Base-by-base conservation (phyloP, 805 yeast species). In the Yamadazyma sp. region DNA sequence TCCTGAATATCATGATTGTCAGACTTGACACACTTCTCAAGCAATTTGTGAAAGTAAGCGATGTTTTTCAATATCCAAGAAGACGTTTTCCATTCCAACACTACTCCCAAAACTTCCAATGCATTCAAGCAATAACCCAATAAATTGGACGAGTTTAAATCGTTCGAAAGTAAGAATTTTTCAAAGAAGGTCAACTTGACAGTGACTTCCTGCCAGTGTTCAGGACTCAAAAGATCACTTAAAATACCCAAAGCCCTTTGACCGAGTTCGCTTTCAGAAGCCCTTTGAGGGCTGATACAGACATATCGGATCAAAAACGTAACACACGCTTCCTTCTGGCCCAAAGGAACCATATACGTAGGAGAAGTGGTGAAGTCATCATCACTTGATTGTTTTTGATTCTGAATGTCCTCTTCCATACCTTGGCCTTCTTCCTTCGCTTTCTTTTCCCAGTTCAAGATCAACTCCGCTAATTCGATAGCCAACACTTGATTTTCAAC, bases 1-100 rank as follows among this genome's bases (percentile, higher is more conserved):
- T 84, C 91, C 56, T 90, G 97, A 10, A 89, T 79, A 56, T 86
- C 96, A 46, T 82, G 89, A 47, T 86, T 84, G 49, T 84, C 89
- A 0, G 93, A 82, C 32, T 81, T 78, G 45, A 93, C 69, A 50
- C 95, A 82, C 48, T 86, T 86, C 42, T 85, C 95, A 11, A 93
- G 65, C 11, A 93, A 64, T 39, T 75, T 76, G 46, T 84, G 90
- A 21, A 95, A 71, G 22, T 82, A 78, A 1, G 72, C 67, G 25
- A 89, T 60, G 46, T 89, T 84, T 2, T 78, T 75, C 28, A 84
- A 63, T 37, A 93, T 82, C 97, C 97, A 93, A 10, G 71, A 77
- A 0, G 84, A 60, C 2, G 79, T 59, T 60, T 85, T 85, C 74
- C 88, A 85, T 46, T 82, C 85, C 37, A 93, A 66, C 1, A 89